Evolutionary conservation across 441 rosid species (phyloP).

Genomic region (Populus hybrid): DNA sequence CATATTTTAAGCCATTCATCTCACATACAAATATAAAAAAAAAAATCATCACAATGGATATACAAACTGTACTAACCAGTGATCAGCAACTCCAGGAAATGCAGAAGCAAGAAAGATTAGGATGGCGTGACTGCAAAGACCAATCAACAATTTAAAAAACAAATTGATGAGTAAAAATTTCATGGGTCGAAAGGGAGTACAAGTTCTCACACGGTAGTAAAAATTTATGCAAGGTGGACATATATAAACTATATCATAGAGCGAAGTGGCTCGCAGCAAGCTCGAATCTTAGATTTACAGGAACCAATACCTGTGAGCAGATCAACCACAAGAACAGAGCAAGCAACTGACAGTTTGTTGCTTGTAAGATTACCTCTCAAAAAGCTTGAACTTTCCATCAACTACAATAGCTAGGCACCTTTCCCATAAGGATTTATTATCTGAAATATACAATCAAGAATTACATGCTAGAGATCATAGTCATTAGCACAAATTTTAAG

Average conservation of each 20-base stretch:
- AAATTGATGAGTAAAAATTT: background rate
- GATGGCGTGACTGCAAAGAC: slow-evolving; percentile 72
- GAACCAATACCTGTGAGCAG: background rate
- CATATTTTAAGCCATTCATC: background rate
- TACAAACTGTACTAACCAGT: slow-evolving; percentile 54
- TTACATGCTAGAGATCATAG: background rate
- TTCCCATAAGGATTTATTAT: slow-evolving; percentile 61
- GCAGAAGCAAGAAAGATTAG: slow-evolving; percentile 67
- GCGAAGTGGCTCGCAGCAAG: background rate
- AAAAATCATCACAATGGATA: background rate
- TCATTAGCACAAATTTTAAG: background rate
- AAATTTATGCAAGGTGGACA: background rate
- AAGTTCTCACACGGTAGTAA: background rate
- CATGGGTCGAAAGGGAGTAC: background rate
- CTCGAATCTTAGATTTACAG: background rate
- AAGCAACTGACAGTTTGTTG: background rate
- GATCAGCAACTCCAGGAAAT: slow-evolving; percentile 81
- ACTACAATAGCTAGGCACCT: slow-evolving; percentile 64
- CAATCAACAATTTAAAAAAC: background rate
- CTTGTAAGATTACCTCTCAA: slow-evolving; percentile 63
- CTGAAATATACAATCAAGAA: slow-evolving; percentile 33
- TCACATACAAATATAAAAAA: background rate
- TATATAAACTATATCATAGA: background rate
- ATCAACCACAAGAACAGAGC: background rate
- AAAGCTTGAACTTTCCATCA: slow-evolving; percentile 77